These are phyloP conservation scores for Gnetum montanum DNA, from an alignment of 75 land plant genomes.

Conservation along the genomic window DNA sequence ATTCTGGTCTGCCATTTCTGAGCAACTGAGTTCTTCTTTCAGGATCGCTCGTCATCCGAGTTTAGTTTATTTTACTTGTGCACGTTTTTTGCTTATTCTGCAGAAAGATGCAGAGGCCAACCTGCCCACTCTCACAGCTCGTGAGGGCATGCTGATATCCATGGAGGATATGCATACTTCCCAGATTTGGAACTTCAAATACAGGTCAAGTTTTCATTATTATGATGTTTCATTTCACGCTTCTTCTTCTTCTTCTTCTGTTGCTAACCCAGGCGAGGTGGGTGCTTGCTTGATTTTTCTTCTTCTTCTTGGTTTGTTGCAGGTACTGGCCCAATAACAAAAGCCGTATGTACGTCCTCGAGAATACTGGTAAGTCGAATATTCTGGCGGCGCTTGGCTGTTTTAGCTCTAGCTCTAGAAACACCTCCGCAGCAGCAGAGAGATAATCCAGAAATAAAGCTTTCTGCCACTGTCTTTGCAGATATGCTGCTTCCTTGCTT, in stretches of 20 bases:
- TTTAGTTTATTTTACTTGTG: too few species aligned
- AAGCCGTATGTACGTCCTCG: constrained; percentile 83
- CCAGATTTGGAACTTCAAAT: constrained; percentile 22
- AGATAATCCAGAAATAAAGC: too few species aligned
- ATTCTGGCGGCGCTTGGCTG: too few species aligned
- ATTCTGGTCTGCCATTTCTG: too few species aligned
- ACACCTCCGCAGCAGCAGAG: too few species aligned
- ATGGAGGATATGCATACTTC: constrained; percentile 27
- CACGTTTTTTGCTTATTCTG: not conserved
- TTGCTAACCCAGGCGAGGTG: constrained; percentile 62
- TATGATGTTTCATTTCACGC: not conserved
- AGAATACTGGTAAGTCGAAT: constrained; percentile 75
- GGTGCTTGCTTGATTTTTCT: not conserved
- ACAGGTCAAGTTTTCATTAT: constrained; percentile 18
- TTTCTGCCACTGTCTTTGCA: too few species aligned
- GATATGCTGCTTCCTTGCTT: too few species aligned
- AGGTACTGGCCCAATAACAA: constrained; percentile 92
- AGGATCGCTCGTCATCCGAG: too few species aligned
- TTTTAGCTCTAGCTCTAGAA: too few species aligned
- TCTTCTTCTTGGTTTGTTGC: not conserved
- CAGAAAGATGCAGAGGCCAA: constrained; percentile 37
- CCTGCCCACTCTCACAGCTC: constrained; percentile 17
- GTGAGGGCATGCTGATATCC: constrained; percentile 25
- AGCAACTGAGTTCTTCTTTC: too few species aligned
- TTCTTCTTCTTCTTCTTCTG: not conserved